Evolutionary conservation across 352 stramenopile genomes (phyloP), one percentile per base, ranked within the genome.

Genomic region (Elongisporangium undulatum): DNA sequence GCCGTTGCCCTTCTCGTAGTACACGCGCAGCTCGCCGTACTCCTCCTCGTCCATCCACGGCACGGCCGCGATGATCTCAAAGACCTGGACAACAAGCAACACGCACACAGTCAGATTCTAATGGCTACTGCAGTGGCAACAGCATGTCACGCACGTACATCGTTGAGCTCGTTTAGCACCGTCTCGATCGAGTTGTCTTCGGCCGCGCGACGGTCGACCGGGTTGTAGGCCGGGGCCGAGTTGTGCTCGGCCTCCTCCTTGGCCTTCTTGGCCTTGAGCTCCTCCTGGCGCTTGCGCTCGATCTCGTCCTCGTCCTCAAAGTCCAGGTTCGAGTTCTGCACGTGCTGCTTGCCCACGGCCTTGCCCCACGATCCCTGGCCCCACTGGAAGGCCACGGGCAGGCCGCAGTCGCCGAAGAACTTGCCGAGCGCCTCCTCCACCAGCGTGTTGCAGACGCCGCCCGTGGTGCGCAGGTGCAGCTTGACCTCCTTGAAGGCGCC

Each of bases 341-440:
- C 74, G n/a, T 69, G 67, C 1, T 81, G 67, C 52, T 84, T 87
- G 55, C 71, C 75, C n/a, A 89, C 61, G 23, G 66, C 73, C 55
- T 86, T 89, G 24, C 82, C 82, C 82, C 82, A 91, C 66, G 75
- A 87, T 29, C 82, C 82, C 53, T 91, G 77, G 48, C 74, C 82
- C 82, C 82, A 91, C 55, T 83, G 70, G 61, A 91, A 91, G 29
- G 78, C 71, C 16, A 69, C 65, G 1, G 78, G 75, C 34, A 88
- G 77, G 1, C 78, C 79, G 45, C 82, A 91, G 15, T 89, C 71
- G 10, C 67, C 73, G 59, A 91, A 91, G 65, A 91, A 91, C 26
- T 72, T 69, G 22, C 82, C 79, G 19, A 91, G 68, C 48, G 81
- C 79, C 55, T 88, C 81, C 58, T 91, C 82, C 67, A 91, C 79